Evolutionary conservation across 2,329 filamentous ascomycete genomes (phyloP).

Genomic region (Fusarium solani-melongenae): DNA sequence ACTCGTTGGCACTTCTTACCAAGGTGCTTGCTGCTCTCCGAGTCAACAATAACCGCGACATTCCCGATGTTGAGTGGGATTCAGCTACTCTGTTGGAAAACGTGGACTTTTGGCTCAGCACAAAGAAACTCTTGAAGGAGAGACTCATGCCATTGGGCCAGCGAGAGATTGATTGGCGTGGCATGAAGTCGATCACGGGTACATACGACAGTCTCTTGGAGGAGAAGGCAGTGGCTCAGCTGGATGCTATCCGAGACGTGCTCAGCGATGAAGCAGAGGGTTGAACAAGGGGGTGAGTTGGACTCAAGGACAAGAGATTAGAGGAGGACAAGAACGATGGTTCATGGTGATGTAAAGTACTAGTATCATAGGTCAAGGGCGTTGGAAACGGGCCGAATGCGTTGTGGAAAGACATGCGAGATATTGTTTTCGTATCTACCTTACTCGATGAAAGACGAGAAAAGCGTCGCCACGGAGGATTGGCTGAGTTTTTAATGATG

Average conservation of each 20-base stretch:
- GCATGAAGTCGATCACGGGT: slow-evolving; percentile 51
- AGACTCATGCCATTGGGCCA: slow-evolving; percentile 78
- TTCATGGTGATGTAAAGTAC: slow-evolving; percentile 38
- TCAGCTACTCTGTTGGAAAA: slow-evolving; percentile 78
- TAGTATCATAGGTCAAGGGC: slow-evolving; percentile 38
- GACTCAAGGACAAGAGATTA: background rate
- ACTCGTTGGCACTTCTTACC: slow-evolving; percentile 81
- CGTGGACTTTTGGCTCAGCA: slow-evolving; percentile 82
- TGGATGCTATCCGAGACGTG: slow-evolving; percentile 69
- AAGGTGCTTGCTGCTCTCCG: slow-evolving; percentile 76
- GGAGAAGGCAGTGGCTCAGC: slow-evolving; percentile 77
- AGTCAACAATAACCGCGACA: slow-evolving; percentile 74
- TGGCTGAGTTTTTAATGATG: slow-evolving; percentile 3
- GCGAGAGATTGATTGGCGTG: slow-evolving; percentile 74
- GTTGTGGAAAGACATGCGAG: slow-evolving; percentile 32
- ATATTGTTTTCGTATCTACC: slow-evolving; percentile 15
- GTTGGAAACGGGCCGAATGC: slow-evolving; percentile 39
- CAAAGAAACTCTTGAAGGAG: slow-evolving; percentile 75
- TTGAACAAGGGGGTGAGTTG: slow-evolving; percentile 27
- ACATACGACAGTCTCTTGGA: slow-evolving; percentile 74
- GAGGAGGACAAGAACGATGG: slow-evolving; percentile 25
- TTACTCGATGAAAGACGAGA: slow-evolving; percentile 7
- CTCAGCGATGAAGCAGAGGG: slow-evolving; percentile 63
- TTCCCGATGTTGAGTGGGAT: slow-evolving; percentile 82
- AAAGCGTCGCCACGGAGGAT: background rate